These are phyloP conservation scores for Ophiostoma novo-ulmi DNA, from an alignment of 2,329 filamentous ascomycete species.

Conservation along the genomic window DNA sequence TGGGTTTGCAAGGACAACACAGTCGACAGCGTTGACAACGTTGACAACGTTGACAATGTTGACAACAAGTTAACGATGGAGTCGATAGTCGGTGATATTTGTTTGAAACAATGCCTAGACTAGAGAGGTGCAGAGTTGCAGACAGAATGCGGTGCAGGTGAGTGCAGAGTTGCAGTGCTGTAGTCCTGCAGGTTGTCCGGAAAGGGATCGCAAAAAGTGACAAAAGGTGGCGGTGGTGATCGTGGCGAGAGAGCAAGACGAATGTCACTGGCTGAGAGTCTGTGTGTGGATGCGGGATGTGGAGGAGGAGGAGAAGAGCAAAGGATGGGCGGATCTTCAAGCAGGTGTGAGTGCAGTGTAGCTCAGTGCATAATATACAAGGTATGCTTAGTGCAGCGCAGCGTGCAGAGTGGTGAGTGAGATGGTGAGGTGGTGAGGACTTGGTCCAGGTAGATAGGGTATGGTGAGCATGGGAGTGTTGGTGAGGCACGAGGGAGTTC, in stretches of 20 bases:
- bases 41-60: not conserved
- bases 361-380: not conserved
- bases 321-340: constrained; percentile 6
- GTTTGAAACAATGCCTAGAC: not conserved
- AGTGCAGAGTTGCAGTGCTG: not conserved
- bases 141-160: constrained; percentile 1
- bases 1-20: constrained; percentile 1
- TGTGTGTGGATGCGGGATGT: constrained; percentile 5
- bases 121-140: constrained; percentile 5
- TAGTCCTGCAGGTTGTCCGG: constrained; percentile 2
- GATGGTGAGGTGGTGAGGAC: constrained; percentile 7
- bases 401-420: not conserved
- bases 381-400: not conserved
- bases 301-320: constrained; percentile 6
- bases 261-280: constrained; percentile 1
- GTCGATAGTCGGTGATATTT: not conserved
- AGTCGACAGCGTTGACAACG: not conserved
- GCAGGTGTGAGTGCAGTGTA: constrained; percentile 6
- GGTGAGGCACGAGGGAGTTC: constrained; percentile 5
- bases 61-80: constrained; percentile 7
- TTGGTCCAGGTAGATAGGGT: not conserved
- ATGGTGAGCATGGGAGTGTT: not conserved
- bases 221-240: not conserved
- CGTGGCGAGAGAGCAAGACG: not conserved
- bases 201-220: constrained; percentile 1